Evolutionary conservation across 495 filamentous ascomycete species (phyloP).

Genomic region (Xylaria acuta): DNA sequence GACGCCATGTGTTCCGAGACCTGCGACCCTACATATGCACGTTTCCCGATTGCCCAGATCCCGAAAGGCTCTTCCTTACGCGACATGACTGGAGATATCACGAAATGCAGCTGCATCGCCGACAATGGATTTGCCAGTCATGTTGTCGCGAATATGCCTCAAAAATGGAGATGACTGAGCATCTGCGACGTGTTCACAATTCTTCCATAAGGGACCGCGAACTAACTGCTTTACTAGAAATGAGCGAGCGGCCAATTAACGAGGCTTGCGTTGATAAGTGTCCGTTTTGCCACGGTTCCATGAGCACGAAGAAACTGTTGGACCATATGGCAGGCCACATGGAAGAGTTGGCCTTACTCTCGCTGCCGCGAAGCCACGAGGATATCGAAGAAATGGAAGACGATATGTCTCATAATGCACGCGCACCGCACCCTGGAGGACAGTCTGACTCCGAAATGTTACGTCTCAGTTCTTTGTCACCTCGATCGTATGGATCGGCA

Average conservation of each 20-base stretch:
- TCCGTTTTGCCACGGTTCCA: neutral
- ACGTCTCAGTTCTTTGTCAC: neutral
- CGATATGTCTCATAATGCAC: neutral
- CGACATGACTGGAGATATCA: conserved; percentile 38
- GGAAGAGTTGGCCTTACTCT: neutral
- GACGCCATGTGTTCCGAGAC: neutral
- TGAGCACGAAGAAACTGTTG: neutral
- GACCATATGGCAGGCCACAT: neutral
- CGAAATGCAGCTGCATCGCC: conserved; percentile 34
- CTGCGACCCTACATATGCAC: conserved; percentile 3
- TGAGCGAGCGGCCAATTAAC: neutral
- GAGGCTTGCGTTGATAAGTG: neutral
- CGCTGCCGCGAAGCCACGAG: neutral
- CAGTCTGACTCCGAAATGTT: neutral
- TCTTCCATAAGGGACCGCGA: neutral
- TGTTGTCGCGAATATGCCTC: neutral
- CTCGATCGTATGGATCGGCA: neutral
- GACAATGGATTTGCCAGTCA: conserved; percentile 30
- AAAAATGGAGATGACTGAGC: neutral
- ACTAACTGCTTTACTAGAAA: neutral
- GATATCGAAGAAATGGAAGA: neutral
- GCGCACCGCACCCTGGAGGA: neutral
- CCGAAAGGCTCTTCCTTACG: conserved; percentile 29
- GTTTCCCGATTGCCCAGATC: conserved; percentile 13
- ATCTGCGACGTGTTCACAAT: neutral